phyloP scores from a whole-genome alignment of 495 filamentous ascomycete species.

The Amniculicola lignicola region DNA sequence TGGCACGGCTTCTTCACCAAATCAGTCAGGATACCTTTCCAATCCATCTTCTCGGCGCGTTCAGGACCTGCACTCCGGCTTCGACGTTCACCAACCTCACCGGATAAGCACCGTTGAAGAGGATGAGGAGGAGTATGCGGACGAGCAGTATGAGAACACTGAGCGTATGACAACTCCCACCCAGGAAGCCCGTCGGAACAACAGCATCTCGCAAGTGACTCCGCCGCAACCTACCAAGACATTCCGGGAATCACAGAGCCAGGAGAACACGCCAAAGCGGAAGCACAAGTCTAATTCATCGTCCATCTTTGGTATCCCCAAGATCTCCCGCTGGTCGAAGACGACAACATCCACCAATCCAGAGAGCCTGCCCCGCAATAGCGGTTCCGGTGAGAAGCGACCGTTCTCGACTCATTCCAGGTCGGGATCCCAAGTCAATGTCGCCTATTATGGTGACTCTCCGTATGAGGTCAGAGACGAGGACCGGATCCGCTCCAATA shows the following conservation, averaged over 20 bases:
- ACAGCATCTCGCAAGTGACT: slow-evolving; percentile 64
- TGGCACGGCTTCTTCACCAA: slow-evolving; percentile 69
- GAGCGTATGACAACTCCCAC: slow-evolving; percentile 44
- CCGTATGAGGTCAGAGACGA: slow-evolving; percentile 63
- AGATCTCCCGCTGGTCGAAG: slow-evolving; percentile 93
- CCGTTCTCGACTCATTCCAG: slow-evolving; percentile 55
- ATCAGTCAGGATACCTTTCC: slow-evolving; percentile 75
- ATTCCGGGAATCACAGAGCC: slow-evolving; percentile 53
- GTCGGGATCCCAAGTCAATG: slow-evolving; percentile 64
- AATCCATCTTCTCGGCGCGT: slow-evolving; percentile 60
- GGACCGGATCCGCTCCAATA: slow-evolving; percentile 69
- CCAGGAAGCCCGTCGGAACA: slow-evolving; percentile 38
- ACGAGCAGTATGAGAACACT: slow-evolving; percentile 38
- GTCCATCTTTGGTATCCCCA: slow-evolving; percentile 72
- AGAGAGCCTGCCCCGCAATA: slow-evolving; percentile 52
- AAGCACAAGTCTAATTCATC: slow-evolving; percentile 91
- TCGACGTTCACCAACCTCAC: slow-evolving; percentile 62
- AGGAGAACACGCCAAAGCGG: slow-evolving; percentile 73
- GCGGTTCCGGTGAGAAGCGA: slow-evolving; percentile 48
- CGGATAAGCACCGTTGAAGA: slow-evolving; percentile 88
- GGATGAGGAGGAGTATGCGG: slow-evolving; percentile 42
- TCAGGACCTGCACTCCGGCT: slow-evolving; percentile 54
- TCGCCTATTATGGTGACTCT: slow-evolving; percentile 60
- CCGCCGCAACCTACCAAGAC: slow-evolving; percentile 64
- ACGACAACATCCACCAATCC: slow-evolving; percentile 79